These are phyloP conservation scores for Stagonosporopsis chrysanthemi DNA, from an alignment of 2,329 filamentous ascomycete genomes.

Conservation along the genomic window DNA sequence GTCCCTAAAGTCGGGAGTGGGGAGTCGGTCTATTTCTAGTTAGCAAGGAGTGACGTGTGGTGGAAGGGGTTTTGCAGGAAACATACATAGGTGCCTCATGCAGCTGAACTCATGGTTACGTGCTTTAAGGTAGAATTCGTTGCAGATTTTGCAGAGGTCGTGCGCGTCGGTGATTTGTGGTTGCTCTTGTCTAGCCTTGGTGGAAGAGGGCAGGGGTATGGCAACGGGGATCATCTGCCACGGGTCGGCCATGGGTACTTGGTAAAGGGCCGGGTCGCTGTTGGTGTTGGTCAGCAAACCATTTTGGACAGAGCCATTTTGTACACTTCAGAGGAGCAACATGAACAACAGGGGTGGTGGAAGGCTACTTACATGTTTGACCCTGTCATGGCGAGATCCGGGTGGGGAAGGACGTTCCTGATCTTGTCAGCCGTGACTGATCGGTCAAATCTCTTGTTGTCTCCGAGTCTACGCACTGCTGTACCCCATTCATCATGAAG, in stretches of 20 bases:
- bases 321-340: neutral
- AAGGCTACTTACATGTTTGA: neutral
- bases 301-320: neutral
- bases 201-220: neutral
- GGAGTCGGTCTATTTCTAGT: neutral
- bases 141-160: neutral
- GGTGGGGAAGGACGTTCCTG: neutral
- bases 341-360: neutral
- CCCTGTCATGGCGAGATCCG: neutral
- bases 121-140: neutral
- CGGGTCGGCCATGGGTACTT: too few species aligned
- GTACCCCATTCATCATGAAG: neutral
- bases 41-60: neutral
- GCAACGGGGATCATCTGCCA: neutral
- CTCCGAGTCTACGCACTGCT: neutral
- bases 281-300: neutral
- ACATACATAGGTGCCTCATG: neutral
- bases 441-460: too few species aligned
- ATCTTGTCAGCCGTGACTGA: neutral
- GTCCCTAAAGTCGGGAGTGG: neutral
- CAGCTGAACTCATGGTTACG: neutral
- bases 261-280: neutral
- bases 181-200: too few species aligned
- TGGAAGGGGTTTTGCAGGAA: too few species aligned
- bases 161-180: neutral